Evolutionary conservation across 2,329 filamentous ascomycete species (phyloP), one percentile per base, ranked within the genome.

Genomic region (Metarhizium album): DNA sequence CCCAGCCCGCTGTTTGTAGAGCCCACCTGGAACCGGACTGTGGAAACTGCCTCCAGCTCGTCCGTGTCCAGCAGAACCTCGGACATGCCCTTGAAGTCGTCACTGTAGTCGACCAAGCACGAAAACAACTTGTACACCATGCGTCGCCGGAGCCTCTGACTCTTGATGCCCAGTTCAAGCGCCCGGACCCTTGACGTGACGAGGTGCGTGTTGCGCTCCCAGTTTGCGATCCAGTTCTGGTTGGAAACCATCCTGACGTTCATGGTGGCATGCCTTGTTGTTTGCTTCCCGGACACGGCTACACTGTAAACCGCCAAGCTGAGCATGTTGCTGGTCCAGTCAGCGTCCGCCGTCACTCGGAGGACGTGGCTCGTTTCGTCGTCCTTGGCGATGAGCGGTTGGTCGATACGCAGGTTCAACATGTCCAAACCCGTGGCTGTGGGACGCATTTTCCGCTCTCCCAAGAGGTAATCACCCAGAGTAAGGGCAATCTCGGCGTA

Each of bases 401-500:
- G 86, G 48, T 75, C 75, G 1, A 87, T 82, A 62, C 84, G 79
- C 72, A 89, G 82, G 46, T 82, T 71, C 55, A 73, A 74, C 22
- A 88, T 80, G 56, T 87, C 85, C 57, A 82, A 70, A 22, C 79
- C 80, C 18, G 83, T 71, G 29, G 76, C 71, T 46, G 75, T 69
- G 8, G 71, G 67, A 22, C 76, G 74, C 3, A 82, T 80, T 7
- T 75, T 74, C 29, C 82, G 63, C 58, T 83, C 69, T 66, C 80
- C 81, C 69, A 82, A 84, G 33, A 83, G 55, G 38, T 86, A 84
- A 55, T 80, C 72, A 47, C 74, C 76, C 13, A 84, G 66, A 2
- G 82, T 86, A 64, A 79, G 74, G 3, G 77, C 79, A 66, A 84
- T 82, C 54, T 85, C 82, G 14, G 78, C 80, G 53, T 83, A 59